Conservation (phyloP, 371 early-diverging fungal genomes). For the Vairimorpha ceranae region DNA sequence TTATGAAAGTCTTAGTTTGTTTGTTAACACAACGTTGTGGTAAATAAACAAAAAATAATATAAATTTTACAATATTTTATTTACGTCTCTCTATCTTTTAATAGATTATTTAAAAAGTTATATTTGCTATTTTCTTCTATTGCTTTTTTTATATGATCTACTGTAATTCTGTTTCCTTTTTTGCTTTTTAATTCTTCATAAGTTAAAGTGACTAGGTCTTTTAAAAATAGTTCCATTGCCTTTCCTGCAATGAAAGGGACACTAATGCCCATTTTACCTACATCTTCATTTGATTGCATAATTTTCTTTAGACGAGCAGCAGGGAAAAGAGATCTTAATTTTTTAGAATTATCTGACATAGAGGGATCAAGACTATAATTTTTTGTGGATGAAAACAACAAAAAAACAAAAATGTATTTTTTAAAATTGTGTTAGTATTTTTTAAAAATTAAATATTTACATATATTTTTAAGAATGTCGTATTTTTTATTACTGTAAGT, state of each 20-base stretch:
- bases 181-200: conserved; percentile 48
- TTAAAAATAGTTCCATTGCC: conserved; percentile 63
- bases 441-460: too few species aligned
- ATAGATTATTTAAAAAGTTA: conserved; percentile 21
- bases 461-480: too few species aligned
- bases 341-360: conserved; percentile 41
- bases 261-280: conserved; percentile 94
- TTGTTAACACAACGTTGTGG: too few species aligned
- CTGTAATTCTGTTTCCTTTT: conserved; percentile 24
- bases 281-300: conserved; percentile 97
- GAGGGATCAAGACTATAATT: too few species aligned
- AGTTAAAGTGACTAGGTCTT: conserved; percentile 37
- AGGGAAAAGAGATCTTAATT: conserved; percentile 61
- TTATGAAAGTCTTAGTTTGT: too few species aligned
- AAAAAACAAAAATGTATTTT: too few species aligned
- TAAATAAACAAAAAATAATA: too few species aligned
- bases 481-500: too few species aligned
- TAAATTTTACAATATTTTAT: too few species aligned
- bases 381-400: too few species aligned
- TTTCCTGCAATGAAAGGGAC: conserved; percentile 89
- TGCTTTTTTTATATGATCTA: conserved; percentile 16
- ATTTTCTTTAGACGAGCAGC: conserved; percentile 93
- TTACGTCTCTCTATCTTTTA: neutral
- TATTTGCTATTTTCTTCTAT: conserved; percentile 20
- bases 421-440: too few species aligned